Base-by-base conservation (phyloP, 176 grass and related monocot genomes). In the Panicum miliaceum region DNA sequence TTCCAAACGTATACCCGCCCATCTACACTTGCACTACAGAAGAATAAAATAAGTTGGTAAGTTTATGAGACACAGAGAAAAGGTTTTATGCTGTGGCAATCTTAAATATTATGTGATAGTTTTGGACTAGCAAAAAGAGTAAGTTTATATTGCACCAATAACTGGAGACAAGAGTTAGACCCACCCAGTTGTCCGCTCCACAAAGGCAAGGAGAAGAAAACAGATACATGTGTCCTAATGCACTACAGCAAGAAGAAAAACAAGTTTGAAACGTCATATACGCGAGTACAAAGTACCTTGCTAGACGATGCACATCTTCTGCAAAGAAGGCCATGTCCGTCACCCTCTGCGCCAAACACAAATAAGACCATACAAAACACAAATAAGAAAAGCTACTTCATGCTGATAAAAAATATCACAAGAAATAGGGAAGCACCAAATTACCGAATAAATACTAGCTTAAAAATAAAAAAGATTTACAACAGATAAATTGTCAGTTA, bases 241-340 rank as follows among this genome's bases (percentile, higher is more conserved):
- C 20, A 8, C 34, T 76, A 81, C 7, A 71, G n/a, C 43, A 90
- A 40, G 7, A 50, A 70, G 9, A 82, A 60, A 80, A 83, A 25
- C 12, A 66, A 32, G 64, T 67, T 26, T 4, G 22, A 5, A 42
- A 75, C 4, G 83, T 82, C 68, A 58, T 63, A 78, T 81, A 84
- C 51, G n/a, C 42, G 52, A 78, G 29, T 71, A 77, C 65, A 53
- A 16, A 26, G 54, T 89, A 98, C 96, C 96, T 98, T 84, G 93
- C 96, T 86, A 98, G 85, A 68, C 87, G 83, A 83, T 98, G 96
- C 48, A 98, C 96, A 52, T 98, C 96, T 93, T 95, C 93, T 41
- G 96, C 96, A 85, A 95, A 98, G 85, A 98, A 98, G 81, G 89
- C 89, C 96, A 98, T 98, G 87, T 98, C 96, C 3, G 96, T 95